A percentile compares a stretch with the other conserved stretches of the same genome.
phyloP scores from a whole-genome alignment of 2,329 filamentous ascomycete genomes.

The Fusarium begoniae region DNA sequence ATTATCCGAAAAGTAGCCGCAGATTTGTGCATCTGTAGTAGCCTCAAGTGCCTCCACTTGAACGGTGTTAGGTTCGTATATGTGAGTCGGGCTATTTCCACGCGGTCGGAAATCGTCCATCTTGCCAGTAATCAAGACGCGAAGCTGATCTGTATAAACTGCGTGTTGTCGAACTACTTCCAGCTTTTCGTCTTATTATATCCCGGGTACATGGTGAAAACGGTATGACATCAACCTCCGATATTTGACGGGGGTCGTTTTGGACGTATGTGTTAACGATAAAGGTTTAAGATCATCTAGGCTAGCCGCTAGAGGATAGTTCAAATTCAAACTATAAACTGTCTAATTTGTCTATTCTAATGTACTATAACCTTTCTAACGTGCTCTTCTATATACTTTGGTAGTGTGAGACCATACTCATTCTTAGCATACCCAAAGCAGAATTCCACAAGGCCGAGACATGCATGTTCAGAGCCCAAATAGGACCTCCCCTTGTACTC shows the following conservation, averaged over 20 bases:
- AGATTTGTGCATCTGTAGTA: background rate
- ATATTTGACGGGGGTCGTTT: background rate
- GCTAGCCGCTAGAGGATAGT: background rate
- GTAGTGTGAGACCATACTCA: background rate
- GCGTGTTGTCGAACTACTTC: too few species aligned
- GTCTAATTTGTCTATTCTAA: background rate
- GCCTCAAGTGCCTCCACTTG: too few species aligned
- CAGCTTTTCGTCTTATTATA: too few species aligned
- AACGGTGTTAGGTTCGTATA: background rate
- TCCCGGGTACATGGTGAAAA: too few species aligned
- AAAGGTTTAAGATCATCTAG: background rate
- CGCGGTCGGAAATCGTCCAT: background rate
- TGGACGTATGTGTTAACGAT: rapidly evolving
- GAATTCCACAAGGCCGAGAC: background rate
- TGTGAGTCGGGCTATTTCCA: background rate
- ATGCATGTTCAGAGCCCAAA: background rate
- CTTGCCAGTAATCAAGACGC: rapidly evolving
- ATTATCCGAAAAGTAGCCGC: background rate
- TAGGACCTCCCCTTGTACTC: background rate
- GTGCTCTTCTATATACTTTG: background rate
- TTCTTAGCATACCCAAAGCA: background rate
- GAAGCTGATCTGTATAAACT: rapidly evolving
- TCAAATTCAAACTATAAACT: background rate
- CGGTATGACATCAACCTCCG: background rate
- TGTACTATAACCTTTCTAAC: background rate